Evolutionary conservation across 2,329 filamentous ascomycete genomes (phyloP).

Genomic region (Colletotrichum sp.): DNA sequence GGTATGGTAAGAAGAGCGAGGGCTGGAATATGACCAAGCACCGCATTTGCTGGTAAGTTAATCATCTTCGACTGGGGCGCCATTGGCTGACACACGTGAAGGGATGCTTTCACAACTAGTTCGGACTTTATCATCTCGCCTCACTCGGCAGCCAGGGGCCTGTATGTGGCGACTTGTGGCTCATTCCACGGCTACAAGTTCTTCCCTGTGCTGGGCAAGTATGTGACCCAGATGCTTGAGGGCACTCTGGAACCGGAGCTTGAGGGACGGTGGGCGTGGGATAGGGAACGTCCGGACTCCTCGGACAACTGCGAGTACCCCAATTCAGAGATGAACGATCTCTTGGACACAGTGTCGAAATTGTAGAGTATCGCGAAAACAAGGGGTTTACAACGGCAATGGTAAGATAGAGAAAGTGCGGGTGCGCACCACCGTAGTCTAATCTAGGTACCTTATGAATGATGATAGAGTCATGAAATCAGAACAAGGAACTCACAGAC

Average conservation of each 20-base stretch:
- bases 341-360: constrained; percentile 38
- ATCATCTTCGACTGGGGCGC: not conserved
- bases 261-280: constrained; percentile 58
- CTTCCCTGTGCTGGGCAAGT: constrained; percentile 67
- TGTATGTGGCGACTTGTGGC: constrained; percentile 68
- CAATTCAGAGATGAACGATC: constrained; percentile 59
- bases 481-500: not conserved
- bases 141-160: constrained; percentile 51
- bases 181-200: constrained; percentile 74
- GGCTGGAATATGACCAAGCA: constrained; percentile 65
- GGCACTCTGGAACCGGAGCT: constrained; percentile 47
- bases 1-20: constrained; percentile 61
- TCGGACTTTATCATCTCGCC: constrained; percentile 68
- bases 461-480: not conserved
- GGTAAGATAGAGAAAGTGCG: not conserved
- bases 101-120: constrained; percentile 68
- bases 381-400: not conserved
- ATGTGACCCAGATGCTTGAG: constrained; percentile 61
- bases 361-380: constrained; percentile 23
- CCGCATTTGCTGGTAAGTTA: constrained; percentile 68
- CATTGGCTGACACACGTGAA: constrained; percentile 29
- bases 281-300: constrained; percentile 60
- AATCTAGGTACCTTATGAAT: not conserved
- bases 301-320: constrained; percentile 60
- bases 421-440: not conserved